A percentile compares a stretch with the other conserved stretches of the same genome.
Evolutionary conservation across 768 basidiomycete species (phyloP).

Genomic region (Gloeopeniophorella convolvens): DNA sequence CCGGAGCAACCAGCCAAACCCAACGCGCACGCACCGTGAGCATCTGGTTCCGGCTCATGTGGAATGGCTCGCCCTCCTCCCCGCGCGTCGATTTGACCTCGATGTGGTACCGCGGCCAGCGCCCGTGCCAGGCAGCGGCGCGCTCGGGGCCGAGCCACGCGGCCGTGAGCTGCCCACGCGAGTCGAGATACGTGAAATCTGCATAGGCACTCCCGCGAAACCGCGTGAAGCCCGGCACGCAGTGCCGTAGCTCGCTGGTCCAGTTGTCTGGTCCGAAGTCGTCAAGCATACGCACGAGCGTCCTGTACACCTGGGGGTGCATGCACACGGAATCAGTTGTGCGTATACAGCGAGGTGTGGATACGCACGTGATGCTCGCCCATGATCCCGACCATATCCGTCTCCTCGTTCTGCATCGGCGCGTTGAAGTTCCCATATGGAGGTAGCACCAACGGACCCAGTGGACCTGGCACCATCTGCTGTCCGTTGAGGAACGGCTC

Average conservation of each 20-base stretch:
- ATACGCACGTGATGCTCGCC: slow-evolving; percentile 21
- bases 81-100: slow-evolving; percentile 27
- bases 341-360: too few relatives aligned
- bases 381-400: slow-evolving; percentile 16
- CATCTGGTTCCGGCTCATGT: slow-evolving; percentile 24
- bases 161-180: slow-evolving; percentile 21
- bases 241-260: slow-evolving; percentile 25
- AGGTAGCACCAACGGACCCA: not conserved
- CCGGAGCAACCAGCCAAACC: too few relatives aligned
- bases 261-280: slow-evolving; percentile 24
- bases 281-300: slow-evolving; percentile 11
- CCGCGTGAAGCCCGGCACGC: slow-evolving; percentile 17
- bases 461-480: not conserved
- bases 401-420: slow-evolving; percentile 1
- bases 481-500: not conserved
- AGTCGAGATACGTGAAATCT: slow-evolving; percentile 25
- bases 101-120: slow-evolving; percentile 26
- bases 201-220: slow-evolving; percentile 17
- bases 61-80: slow-evolving; percentile 20
- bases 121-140: slow-evolving; percentile 16
- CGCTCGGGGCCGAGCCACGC: slow-evolving; percentile 17
- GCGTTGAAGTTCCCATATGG: not conserved
- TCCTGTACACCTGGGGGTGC: slow-evolving; percentile 17
- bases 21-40: slow-evolving; percentile 22
- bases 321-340: not conserved